phyloP scores from a whole-genome alignment of 108 stramenopile genomes.

The Cyclostephanos tholiformis region DNA sequence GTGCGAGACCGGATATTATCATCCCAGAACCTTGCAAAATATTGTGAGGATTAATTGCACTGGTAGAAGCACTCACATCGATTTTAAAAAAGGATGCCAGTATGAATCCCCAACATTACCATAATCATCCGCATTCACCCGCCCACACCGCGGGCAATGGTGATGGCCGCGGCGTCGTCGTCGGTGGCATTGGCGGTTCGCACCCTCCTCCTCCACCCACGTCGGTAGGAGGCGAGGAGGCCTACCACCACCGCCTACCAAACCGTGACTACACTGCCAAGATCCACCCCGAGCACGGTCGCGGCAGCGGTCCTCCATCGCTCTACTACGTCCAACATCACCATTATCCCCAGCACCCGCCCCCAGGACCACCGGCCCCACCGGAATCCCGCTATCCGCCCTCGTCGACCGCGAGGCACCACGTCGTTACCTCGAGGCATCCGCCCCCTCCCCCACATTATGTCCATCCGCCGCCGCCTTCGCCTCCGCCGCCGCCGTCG shows the following conservation, averaged over 20 bases:
- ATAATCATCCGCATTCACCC: too few relatives aligned
- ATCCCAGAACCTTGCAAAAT: too few relatives aligned
- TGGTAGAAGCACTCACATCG: too few relatives aligned
- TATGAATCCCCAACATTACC: too few relatives aligned
- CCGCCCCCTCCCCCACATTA: background rate
- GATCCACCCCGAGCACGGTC: background rate
- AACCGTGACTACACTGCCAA: background rate
- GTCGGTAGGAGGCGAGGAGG: background rate
- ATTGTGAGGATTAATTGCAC: too few relatives aligned
- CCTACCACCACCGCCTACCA: background rate
- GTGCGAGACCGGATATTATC: too few relatives aligned
- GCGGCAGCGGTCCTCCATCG: background rate
- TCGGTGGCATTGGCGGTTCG: background rate
- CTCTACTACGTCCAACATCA: background rate
- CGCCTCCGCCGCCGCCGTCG: background rate
- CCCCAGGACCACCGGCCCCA: background rate
- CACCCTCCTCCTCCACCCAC: background rate
- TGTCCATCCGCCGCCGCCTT: slow-evolving; percentile 7
- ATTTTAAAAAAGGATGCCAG: too few relatives aligned
- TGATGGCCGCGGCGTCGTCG: too few relatives aligned
- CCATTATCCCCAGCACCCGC: background rate
- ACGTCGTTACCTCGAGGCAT: background rate
- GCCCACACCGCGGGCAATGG: too few relatives aligned
- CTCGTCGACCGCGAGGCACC: background rate
- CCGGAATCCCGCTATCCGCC: slow-evolving; percentile 31